Evolutionary conservation across 148 eudicot species (phyloP).

Genomic region (Diospyros kaki): DNA sequence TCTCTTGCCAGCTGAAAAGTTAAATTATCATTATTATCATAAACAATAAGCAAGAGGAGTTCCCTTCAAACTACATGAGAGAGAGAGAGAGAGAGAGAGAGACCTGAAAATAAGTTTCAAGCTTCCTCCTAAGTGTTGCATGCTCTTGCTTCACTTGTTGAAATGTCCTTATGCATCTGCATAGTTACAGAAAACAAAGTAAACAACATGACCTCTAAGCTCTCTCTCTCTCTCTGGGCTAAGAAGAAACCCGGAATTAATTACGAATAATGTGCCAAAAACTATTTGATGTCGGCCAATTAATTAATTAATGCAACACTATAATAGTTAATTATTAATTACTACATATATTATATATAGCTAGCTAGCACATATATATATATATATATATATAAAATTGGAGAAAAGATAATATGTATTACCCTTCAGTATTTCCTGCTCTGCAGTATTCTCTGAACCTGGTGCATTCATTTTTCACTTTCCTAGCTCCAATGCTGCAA

Average conservation of each 20-base stretch:
- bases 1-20: conserved; percentile 20
- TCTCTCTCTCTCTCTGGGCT: too few relatives aligned
- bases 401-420: not conserved
- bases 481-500: conserved; percentile 86
- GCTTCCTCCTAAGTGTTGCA: conserved; percentile 49
- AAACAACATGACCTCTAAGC: too few relatives aligned
- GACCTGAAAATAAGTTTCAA: conserved; percentile 62
- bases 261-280: too few relatives aligned
- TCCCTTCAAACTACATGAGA: not conserved
- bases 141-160: conserved; percentile 66
- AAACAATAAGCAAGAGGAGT: not conserved
- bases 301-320: too few relatives aligned
- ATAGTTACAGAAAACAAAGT: not conserved
- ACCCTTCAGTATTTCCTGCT: conserved; percentile 63
- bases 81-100: conserved; percentile 2
- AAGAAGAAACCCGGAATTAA: too few relatives aligned
- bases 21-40: too few relatives aligned
- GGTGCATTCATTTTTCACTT: conserved; percentile 57
- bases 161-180: conserved; percentile 62
- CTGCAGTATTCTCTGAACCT: conserved; percentile 63
- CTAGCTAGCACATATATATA: too few relatives aligned
- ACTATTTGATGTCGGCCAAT: too few relatives aligned
- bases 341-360: too few relatives aligned
- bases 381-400: not conserved
- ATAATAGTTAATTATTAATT: too few relatives aligned